These are phyloP conservation scores for Trichosporon asahii DNA, from an alignment of 1,284 basidiomycete species.

Conservation along the genomic window DNA sequence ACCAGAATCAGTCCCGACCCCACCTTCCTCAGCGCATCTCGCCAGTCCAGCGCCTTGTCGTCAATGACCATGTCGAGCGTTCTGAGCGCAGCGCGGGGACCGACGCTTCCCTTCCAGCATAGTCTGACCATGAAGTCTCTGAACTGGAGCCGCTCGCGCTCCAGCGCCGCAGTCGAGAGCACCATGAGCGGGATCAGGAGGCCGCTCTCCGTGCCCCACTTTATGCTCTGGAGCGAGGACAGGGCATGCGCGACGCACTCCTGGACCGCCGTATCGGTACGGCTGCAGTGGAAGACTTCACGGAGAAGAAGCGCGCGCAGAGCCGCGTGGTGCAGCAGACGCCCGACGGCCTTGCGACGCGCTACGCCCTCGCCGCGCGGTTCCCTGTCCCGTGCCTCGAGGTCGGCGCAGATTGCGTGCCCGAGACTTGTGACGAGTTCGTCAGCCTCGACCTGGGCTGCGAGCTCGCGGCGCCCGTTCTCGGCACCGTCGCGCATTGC, in stretches of 20 bases:
- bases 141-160: slow-evolving; percentile 14
- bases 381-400: not conserved
- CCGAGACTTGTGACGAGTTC: slow-evolving; percentile 12
- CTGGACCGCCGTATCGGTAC: slow-evolving; percentile 7
- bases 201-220: slow-evolving; percentile 24
- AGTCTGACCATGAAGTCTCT: slow-evolving; percentile 18
- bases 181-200: slow-evolving; percentile 20
- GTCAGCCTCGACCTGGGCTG: slow-evolving; percentile 21
- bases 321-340: slow-evolving; percentile 16
- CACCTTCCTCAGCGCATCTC: slow-evolving; percentile 7
- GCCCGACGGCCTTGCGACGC: not conserved
- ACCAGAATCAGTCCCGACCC: slow-evolving; percentile 18
- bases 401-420: slow-evolving; percentile 7
- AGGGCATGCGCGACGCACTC: slow-evolving; percentile 15
- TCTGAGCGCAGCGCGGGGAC: slow-evolving; percentile 15
- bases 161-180: slow-evolving; percentile 13
- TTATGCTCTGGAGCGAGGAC: slow-evolving; percentile 12
- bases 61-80: slow-evolving; percentile 17
- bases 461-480: not conserved
- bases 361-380: not conserved
- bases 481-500: not conserved
- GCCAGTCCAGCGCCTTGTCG: slow-evolving; percentile 14
- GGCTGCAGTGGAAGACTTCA: slow-evolving; percentile 13
- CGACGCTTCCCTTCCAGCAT: slow-evolving; percentile 26
- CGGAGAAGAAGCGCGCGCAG: slow-evolving; percentile 22